Conservation (phyloP, 1,139 yeast species). For the Ogataea hybrid region DNA sequence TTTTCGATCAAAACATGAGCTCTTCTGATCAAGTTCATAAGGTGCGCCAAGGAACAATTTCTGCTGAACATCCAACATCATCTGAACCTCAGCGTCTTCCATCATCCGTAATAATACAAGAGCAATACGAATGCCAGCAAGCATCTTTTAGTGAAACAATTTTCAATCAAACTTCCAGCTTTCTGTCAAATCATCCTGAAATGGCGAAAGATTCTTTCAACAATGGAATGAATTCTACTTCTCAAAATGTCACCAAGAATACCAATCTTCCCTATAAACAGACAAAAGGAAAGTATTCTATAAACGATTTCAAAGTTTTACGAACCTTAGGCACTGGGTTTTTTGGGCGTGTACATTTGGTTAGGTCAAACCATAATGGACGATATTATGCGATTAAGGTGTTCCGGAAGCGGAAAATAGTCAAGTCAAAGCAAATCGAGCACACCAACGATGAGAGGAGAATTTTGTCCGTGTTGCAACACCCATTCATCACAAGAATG, state of each 20-base stretch:
- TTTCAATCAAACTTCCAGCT: neutral
- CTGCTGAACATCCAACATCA: no score
- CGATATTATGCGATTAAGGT: slow-evolving; percentile 61
- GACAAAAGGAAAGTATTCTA: slow-evolving; percentile 55
- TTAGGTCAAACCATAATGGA: slow-evolving; percentile 57
- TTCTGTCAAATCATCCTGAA: neutral
- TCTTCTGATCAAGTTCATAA: no score
- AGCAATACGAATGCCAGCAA: slow-evolving; percentile 19
- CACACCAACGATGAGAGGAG: slow-evolving; percentile 63
- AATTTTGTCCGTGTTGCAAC: slow-evolving; percentile 54
- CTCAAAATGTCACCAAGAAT: neutral
- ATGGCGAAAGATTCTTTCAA: neutral
- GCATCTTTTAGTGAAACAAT: neutral
- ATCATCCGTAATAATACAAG: slow-evolving; percentile 13
- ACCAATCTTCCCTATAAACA: slow-evolving; percentile 3
- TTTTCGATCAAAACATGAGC: no score
- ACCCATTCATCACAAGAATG: slow-evolving; percentile 60
- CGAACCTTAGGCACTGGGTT: slow-evolving; percentile 62
- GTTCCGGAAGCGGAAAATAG: slow-evolving; percentile 55
- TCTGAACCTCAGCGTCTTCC: neutral
- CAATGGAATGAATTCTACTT: neutral
- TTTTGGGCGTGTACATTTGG: slow-evolving; percentile 61
- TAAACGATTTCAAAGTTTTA: slow-evolving; percentile 51
- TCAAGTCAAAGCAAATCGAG: slow-evolving; percentile 61
- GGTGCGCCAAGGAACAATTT: no score